Evolutionary conservation across 441 rosid species (phyloP).

Genomic region (Croton setiger): DNA sequence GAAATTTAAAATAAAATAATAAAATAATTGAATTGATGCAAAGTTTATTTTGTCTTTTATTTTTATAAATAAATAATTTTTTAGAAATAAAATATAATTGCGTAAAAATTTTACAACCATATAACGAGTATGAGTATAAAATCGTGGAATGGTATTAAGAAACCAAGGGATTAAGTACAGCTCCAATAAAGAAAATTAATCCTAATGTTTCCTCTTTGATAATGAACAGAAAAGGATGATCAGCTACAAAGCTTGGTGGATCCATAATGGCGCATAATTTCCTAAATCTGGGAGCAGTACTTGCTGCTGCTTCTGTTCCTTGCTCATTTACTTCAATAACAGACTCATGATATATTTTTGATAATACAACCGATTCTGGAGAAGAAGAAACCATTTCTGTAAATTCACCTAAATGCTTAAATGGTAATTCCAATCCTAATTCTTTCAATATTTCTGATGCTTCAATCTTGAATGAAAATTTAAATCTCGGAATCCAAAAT

Average conservation of each 20-base stretch:
- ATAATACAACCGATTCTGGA: background rate
- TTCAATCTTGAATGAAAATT: slow-evolving; percentile 24
- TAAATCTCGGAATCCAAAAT: slow-evolving; percentile 31
- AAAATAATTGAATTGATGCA: too few relatives aligned
- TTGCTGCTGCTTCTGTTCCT: slow-evolving; percentile 30
- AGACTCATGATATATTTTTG: slow-evolving; percentile 17
- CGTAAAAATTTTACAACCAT: too few relatives aligned
- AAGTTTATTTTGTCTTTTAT: too few relatives aligned
- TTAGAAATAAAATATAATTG: too few relatives aligned
- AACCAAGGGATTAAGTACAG: too few relatives aligned
- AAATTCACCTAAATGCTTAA: slow-evolving; percentile 6
- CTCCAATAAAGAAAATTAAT: slow-evolving; percentile 3
- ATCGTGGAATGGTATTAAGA: too few relatives aligned
- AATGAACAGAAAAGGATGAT: slow-evolving; percentile 36
- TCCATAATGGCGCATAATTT: background rate
- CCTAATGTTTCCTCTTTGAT: slow-evolving; percentile 28
- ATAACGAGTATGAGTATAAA: too few relatives aligned
- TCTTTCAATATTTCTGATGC: slow-evolving; percentile 15
- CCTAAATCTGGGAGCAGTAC: slow-evolving; percentile 4
- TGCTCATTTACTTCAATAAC: slow-evolving; percentile 24
- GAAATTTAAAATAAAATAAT: too few relatives aligned
- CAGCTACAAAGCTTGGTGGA: slow-evolving; percentile 32
- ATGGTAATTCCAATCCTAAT: slow-evolving; percentile 21
- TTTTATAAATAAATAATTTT: too few relatives aligned
- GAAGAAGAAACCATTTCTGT: slow-evolving; percentile 18